Evolutionary conservation across 805 yeast species (phyloP).

Genomic region (Candida morakotiae): DNA sequence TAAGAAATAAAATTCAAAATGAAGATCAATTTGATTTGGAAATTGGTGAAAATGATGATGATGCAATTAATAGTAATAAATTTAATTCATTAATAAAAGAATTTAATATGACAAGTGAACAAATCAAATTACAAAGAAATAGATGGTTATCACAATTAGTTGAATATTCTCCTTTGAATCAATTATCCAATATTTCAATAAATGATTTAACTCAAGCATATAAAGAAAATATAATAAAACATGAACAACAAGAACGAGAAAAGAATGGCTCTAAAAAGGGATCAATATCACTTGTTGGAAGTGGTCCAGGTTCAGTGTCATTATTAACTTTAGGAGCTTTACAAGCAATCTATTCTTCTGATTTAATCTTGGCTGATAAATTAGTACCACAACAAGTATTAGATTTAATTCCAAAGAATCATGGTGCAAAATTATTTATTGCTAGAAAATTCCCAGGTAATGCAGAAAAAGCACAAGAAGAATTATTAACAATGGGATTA

Average conservation of each 20-base stretch:
- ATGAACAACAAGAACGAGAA: constrained; percentile 11
- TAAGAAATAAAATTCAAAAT: constrained; percentile 52
- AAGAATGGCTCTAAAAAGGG: constrained; percentile 32
- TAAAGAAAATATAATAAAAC: constrained; percentile 11
- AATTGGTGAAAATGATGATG: constrained; percentile 63
- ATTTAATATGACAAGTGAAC: constrained; percentile 49
- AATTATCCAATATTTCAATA: constrained; percentile 56
- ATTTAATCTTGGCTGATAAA: constrained; percentile 83
- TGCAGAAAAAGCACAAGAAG: constrained; percentile 90
- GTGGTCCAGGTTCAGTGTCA: constrained; percentile 90
- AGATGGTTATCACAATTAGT: constrained; percentile 88
- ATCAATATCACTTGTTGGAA: constrained; percentile 76
- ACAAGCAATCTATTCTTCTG: constrained; percentile 76
- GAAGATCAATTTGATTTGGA: constrained; percentile 42
- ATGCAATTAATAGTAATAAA: constrained; percentile 54
- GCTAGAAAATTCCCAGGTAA: constrained; percentile 96
- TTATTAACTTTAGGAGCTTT: constrained; percentile 83
- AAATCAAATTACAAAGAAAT: constrained; percentile 54
- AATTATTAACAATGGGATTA: constrained; percentile 70
- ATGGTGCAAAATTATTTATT: constrained; percentile 66
- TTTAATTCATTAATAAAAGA: constrained; percentile 63
- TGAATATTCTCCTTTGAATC: constrained; percentile 78
- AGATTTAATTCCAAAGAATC: constrained; percentile 65
- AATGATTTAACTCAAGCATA: constrained; percentile 51
- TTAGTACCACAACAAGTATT: constrained; percentile 86